phyloP scores from a whole-genome alignment of 2,329 filamentous ascomycete species.

The Davidsoniella australis region DNA sequence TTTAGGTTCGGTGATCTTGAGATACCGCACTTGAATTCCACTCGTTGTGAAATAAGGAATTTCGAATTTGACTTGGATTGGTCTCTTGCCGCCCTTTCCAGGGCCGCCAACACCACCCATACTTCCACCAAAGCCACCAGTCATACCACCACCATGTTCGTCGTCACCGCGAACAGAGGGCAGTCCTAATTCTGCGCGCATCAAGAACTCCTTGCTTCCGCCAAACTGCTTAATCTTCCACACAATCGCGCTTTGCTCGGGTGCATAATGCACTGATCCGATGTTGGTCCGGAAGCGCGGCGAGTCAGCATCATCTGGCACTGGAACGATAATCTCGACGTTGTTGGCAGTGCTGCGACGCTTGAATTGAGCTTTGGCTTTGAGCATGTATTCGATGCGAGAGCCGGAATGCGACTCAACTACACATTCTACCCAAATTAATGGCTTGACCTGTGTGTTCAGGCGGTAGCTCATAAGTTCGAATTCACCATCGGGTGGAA shows the following conservation, averaged over 20 bases:
- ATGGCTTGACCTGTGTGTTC: constrained; percentile 94
- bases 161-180: constrained; percentile 91
- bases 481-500: constrained; percentile 94
- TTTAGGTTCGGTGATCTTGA: constrained; percentile 99
- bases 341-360: constrained; percentile 95
- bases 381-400: constrained; percentile 97
- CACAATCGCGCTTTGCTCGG: constrained; percentile 91
- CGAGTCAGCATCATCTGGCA: constrained; percentile 91
- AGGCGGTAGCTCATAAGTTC: constrained; percentile 98
- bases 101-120: constrained; percentile 74
- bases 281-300: constrained; percentile 96
- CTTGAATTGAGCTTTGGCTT: constrained; percentile 96
- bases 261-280: constrained; percentile 90
- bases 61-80: constrained; percentile 98
- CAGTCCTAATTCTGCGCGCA: constrained; percentile 89
- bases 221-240: constrained; percentile 99
- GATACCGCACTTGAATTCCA: constrained; percentile 92
- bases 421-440: constrained; percentile 97
- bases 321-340: constrained; percentile 91
- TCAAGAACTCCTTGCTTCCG: constrained; percentile 94
- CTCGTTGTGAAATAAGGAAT: constrained; percentile 99
- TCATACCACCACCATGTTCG: constrained; percentile 93
- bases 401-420: constrained; percentile 92
- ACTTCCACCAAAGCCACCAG: constrained; percentile 86
- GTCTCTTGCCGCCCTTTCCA: constrained; percentile 75